Evolutionary conservation across 139 green algal genomes (phyloP).

Genomic region (Nannochloris sp.): DNA sequence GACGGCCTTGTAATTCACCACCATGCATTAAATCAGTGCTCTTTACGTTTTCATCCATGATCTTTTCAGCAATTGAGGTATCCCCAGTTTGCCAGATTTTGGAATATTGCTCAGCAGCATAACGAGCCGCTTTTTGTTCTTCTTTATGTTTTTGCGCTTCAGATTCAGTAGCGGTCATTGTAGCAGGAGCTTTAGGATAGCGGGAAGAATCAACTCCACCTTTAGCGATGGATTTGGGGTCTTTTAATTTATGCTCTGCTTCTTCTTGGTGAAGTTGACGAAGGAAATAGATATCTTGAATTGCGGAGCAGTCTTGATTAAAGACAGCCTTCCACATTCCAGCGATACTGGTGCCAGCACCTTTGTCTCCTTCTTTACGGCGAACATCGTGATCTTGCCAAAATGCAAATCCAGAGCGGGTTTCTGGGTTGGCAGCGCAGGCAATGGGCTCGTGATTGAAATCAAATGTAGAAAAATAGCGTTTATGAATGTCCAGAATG

Average conservation of each 20-base stretch:
- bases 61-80: background rate
- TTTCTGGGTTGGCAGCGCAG: background rate
- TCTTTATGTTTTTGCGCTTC: background rate
- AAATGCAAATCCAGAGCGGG: background rate
- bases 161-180: too few relatives aligned
- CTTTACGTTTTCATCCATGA: slow-evolving; percentile 9
- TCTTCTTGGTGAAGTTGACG: background rate
- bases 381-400: background rate
- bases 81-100: slow-evolving; percentile 11
- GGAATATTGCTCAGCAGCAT: background rate
- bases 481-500: background rate
- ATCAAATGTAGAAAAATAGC: background rate
- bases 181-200: too few relatives aligned
- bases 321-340: background rate
- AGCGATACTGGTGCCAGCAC: background rate
- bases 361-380: background rate
- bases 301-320: background rate
- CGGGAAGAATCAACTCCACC: slow-evolving; percentile 17
- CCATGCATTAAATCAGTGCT: slow-evolving; percentile 5
- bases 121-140: background rate
- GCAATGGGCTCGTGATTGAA: background rate
- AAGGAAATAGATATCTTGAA: background rate
- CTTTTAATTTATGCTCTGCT: background rate
- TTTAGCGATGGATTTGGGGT: background rate
- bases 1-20: background rate